These are phyloP conservation scores for Thraustochytrium striatum DNA, from an alignment of 352 stramenopile species.

Conservation along the genomic window DNA sequence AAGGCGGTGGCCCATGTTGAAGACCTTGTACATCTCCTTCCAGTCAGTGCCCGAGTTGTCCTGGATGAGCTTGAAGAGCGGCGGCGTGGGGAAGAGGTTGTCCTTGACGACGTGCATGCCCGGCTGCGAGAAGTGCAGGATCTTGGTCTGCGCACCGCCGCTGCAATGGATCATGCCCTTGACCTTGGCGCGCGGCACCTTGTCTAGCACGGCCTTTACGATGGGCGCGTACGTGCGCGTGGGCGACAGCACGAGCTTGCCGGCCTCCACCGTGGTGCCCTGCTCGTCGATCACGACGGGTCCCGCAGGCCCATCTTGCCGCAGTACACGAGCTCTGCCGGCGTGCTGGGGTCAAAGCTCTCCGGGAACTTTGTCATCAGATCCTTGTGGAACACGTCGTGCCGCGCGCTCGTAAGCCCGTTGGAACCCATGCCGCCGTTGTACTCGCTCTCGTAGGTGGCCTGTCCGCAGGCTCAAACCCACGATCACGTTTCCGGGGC, in stretches of 20 bases:
- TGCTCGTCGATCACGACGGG: slow-evolving; percentile 41
- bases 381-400: slow-evolving; percentile 56
- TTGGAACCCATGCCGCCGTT: slow-evolving; percentile 59
- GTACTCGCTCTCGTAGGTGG: slow-evolving; percentile 57
- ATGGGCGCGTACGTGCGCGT: slow-evolving; percentile 58
- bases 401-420: slow-evolving; percentile 55
- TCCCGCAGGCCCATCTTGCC: slow-evolving; percentile 52
- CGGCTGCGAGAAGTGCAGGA: slow-evolving; percentile 52
- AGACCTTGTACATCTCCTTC: slow-evolving; percentile 59
- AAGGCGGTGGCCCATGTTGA: slow-evolving; percentile 59
- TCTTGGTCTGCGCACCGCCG: slow-evolving; percentile 57
- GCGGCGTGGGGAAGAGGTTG: slow-evolving; percentile 54
- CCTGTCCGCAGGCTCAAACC: slow-evolving; percentile 56
- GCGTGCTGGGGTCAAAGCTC: slow-evolving; percentile 53
- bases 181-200: slow-evolving; percentile 48
- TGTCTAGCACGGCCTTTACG: slow-evolving; percentile 53
- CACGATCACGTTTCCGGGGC: slow-evolving; percentile 55
- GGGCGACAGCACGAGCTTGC: slow-evolving; percentile 57
- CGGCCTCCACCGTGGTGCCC: slow-evolving; percentile 50
- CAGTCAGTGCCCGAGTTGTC: slow-evolving; percentile 50
- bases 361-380: slow-evolving; percentile 53
- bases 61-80: slow-evolving; percentile 55
- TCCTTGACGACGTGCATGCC: slow-evolving; percentile 56
- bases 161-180: slow-evolving; percentile 56
- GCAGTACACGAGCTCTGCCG: slow-evolving; percentile 53